Evolutionary conservation across 1,284 basidiomycete genomes (phyloP), one percentile per base, ranked within the genome.

Genomic region (Coriolopsis trogii): DNA sequence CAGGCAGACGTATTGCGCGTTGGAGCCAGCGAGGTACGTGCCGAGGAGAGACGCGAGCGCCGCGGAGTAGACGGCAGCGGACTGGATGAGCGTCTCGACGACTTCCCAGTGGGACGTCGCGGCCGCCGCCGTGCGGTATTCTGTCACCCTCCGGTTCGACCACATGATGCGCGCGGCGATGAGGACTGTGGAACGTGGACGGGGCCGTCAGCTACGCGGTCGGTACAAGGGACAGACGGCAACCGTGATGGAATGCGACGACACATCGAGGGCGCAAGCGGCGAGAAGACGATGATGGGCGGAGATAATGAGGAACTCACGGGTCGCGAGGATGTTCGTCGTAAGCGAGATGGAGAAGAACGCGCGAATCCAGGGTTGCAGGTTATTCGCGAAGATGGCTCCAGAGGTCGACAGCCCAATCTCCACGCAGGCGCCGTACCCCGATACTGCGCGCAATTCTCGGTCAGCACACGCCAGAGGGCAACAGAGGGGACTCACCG

Each of bases 341-440:
- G 49, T 50, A 26, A 59, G 52, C 15, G 58, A 59, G 15, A 59
- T 50, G 30, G 54, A 51, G 42, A 59, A 59, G 52, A 59, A 59
- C 7, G 54, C 49, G 23, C 54, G 51, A 25, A 59, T 54, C 58
- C 58, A 59, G 4, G 58, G 58, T 23, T 56, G 54, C 5, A 59
- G 46, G 16, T 39, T 44, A 1, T 41, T 38, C 3, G 54, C 54
- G 40, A 59, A 59, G 26, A 59, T 56, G 25, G 55, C 54, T 15
- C 45, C 50, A 23, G 48, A 49, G 15, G 47, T 49, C 18, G 50
- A 43, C 7, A 56, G 23, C 2, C 54, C 55, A 16, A 59, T 56
- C 43, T 59, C 54, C 4, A 48, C 46, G 31, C 58, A 59, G 4
- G 58, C 58, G 20, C 58, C 58, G 13, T 56, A 59, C 1, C 58